phyloP scores from a whole-genome alignment of 768 basidiomycete genomes.

The Rhodotorula sphaerocarpa region DNA sequence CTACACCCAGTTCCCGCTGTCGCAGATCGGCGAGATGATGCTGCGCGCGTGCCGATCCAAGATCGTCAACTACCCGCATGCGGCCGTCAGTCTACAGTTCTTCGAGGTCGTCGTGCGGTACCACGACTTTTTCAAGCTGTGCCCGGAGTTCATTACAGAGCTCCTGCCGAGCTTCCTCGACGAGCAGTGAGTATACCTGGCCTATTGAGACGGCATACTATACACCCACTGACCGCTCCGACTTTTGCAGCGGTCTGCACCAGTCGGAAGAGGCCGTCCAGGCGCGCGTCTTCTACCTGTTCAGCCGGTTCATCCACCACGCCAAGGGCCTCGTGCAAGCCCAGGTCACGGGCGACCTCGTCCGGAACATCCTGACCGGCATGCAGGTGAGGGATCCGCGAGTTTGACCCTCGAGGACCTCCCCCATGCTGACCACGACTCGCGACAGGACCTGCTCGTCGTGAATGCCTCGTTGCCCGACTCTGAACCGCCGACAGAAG shows the following conservation, averaged over 20 bases:
- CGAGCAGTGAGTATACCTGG: conserved; percentile 52
- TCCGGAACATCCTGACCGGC: conserved; percentile 57
- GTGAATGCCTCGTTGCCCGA: conserved; percentile 71
- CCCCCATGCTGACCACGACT: not conserved
- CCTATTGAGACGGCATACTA: too few relatives aligned
- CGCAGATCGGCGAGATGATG: conserved; percentile 82
- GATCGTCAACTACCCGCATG: conserved; percentile 61
- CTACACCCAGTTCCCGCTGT: conserved; percentile 53
- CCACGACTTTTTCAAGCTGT: conserved; percentile 90
- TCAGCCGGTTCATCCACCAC: conserved; percentile 83
- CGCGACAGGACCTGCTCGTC: conserved; percentile 60
- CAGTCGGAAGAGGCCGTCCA: conserved; percentile 61
- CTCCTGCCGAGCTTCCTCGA: conserved; percentile 83
- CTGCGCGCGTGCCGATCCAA: conserved; percentile 72
- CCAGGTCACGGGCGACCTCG: conserved; percentile 52
- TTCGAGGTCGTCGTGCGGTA: conserved; percentile 91
- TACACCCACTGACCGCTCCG: not conserved
- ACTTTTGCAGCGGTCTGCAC: conserved; percentile 65
- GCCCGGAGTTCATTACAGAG: conserved; percentile 77
- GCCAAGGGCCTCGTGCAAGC: conserved; percentile 60
- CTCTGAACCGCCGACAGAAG: conserved; percentile 60
- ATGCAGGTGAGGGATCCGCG: conserved; percentile 42
- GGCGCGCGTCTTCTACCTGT: conserved; percentile 79
- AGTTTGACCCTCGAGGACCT: not conserved
- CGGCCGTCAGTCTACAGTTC: conserved; percentile 74